Evolutionary conservation across 345 rosid species (phyloP), one percentile per base, ranked within the genome.

Genomic region (Pistacia atlantica): DNA sequence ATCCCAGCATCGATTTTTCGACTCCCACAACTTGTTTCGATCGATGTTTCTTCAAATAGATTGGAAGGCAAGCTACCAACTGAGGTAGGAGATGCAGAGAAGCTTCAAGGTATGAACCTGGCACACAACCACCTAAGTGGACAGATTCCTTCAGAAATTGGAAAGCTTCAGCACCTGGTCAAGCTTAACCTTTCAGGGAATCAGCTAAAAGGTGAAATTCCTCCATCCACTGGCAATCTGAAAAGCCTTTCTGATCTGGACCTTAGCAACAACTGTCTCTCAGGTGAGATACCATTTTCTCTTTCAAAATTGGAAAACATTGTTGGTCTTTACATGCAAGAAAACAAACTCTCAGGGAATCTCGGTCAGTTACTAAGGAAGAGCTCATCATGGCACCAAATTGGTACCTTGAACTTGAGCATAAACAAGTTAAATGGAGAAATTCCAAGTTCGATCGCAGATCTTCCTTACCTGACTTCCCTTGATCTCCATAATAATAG

Each of bases 51-150:
- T 16, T 61, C 76, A 64, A 73, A 73, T 28, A 46, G 12, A 31
- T 16, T 73, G 68, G 76, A 73, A 62, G 69, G 76, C 38, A 73
- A 62, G 58, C 18, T 73, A 73, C 69, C 68, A 2, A 49, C 51
- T 2, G 69, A 62, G 33, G 76, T 73, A 14, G 76, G 76, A 63
- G 17, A 61, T 73, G 69, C 76, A 48, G 46, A 62, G 68, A 62
- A 62, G 4, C 76, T 73, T 73, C 76, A 73, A 73, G 69, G 69
- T 62, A 37, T 73, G 76, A 73, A 45, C 38, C 59, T 73, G 46
- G 48, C 67, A 46, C 46, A 31, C 25, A 73, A 73, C 76, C 11
- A 25, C 8, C 66, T 73, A 20, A 28, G 42, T 2, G 76, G 76
- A 16, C 37, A 10, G 35, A 73, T 73, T 73, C 76, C 68, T 73